Conservation (phyloP, 148 eudicot genomes). For the Nepenthes mirabilis region DNA sequence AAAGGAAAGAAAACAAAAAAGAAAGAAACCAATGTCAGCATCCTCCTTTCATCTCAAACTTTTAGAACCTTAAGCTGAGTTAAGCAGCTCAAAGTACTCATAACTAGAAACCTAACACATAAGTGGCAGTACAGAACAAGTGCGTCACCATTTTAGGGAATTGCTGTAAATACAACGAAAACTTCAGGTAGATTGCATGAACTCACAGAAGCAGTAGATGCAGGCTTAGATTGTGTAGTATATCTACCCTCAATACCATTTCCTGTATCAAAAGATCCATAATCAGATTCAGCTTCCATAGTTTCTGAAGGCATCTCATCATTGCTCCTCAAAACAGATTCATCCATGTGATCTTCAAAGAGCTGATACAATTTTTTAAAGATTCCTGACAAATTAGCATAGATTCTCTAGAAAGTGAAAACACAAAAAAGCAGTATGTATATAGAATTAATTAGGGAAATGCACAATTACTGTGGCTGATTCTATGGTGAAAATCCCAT, state of each 20-base stretch:
- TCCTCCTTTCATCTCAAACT: too few relatives aligned
- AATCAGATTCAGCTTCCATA: conserved; percentile 25
- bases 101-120: too few relatives aligned
- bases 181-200: background rate
- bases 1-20: too few relatives aligned
- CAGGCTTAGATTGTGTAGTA: conserved; percentile 9
- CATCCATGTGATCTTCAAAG: conserved; percentile 35
- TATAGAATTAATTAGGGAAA: background rate
- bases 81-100: too few relatives aligned
- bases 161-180: background rate
- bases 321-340: conserved; percentile 13
- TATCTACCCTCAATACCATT: conserved; percentile 22
- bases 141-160: background rate
- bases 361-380: conserved; percentile 31
- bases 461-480: conserved; percentile 52
- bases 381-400: background rate
- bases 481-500: conserved; percentile 45
- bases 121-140: too few relatives aligned
- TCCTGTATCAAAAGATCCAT: conserved; percentile 22
- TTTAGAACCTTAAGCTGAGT: too few relatives aligned
- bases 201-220: conserved; percentile 31
- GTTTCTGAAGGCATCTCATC: conserved; percentile 21
- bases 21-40: too few relatives aligned
- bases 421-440: background rate
- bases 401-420: conserved; percentile 1